Conservation (phyloP, 2,329 filamentous ascomycete genomes). For the Paradendryphiella salina region DNA sequence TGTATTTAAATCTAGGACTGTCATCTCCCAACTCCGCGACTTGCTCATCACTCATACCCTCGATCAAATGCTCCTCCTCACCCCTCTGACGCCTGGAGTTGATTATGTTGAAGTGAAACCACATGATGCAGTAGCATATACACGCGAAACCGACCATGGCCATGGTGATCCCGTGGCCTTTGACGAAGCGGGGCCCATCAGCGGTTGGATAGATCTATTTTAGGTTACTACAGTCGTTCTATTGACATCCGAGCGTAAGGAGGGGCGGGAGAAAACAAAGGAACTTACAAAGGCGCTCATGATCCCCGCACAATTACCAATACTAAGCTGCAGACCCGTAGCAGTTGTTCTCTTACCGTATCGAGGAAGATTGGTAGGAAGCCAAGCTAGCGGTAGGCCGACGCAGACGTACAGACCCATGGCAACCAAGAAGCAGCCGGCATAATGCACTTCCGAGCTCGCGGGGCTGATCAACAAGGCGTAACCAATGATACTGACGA, state of each 20-base stretch:
- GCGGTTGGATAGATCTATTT: conserved; percentile 51
- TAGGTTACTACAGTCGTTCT: conserved; percentile 9
- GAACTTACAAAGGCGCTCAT: conserved; percentile 69
- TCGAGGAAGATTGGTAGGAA: conserved; percentile 69
- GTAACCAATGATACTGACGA: conserved; percentile 69
- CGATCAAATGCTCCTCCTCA: conserved; percentile 47
- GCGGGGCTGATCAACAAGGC: conserved; percentile 66
- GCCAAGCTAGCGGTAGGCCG: conserved; percentile 60
- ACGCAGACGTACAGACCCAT: conserved; percentile 68
- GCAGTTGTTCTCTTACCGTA: conserved; percentile 77
- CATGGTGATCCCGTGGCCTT: conserved; percentile 58
- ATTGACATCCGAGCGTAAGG: not conserved
- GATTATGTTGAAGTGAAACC: conserved; percentile 43
- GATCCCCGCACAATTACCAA: conserved; percentile 71
- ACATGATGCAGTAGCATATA: conserved; percentile 46
- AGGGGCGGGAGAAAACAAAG: not conserved
- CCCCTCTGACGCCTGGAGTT: conserved; percentile 48
- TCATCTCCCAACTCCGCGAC: conserved; percentile 52
- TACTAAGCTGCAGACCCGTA: conserved; percentile 70
- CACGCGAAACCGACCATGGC: conserved; percentile 53
- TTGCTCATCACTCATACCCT: conserved; percentile 50
- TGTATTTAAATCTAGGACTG: conserved; percentile 51
- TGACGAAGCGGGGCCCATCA: conserved; percentile 53
- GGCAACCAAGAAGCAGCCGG: conserved; percentile 76
- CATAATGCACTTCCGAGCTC: conserved; percentile 68